These are phyloP conservation scores for Crucibulum cyathiforme DNA, from an alignment of 1,284 basidiomycete species.

Conservation along the genomic window DNA sequence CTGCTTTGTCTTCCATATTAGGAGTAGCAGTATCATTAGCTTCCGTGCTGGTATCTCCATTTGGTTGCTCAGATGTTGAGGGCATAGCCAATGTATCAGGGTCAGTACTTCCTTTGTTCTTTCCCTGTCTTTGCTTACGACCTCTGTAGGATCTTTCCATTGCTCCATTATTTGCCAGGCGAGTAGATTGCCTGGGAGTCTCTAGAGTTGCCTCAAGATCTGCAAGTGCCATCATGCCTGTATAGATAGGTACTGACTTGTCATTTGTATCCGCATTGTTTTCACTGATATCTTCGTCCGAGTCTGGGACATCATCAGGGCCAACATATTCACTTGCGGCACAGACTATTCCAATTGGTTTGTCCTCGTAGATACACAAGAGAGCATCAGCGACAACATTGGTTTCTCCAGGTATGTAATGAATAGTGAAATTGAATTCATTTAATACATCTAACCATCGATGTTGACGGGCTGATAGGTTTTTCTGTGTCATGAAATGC, in stretches of 20 bases:
- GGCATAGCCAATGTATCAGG: too few relatives aligned
- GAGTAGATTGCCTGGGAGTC: neutral
- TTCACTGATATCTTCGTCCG: neutral
- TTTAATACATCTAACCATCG: slow-evolving; percentile 27
- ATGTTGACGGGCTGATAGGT: slow-evolving; percentile 26
- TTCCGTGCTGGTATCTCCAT: too few relatives aligned
- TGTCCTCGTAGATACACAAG: slow-evolving; percentile 39
- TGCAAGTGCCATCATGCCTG: neutral
- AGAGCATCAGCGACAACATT: slow-evolving; percentile 41
- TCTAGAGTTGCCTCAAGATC: neutral
- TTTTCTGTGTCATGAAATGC: slow-evolving; percentile 35
- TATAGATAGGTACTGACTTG: neutral
- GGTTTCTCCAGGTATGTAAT: slow-evolving; percentile 35
- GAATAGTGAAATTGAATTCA: slow-evolving; percentile 38
- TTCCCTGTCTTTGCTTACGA: too few relatives aligned
- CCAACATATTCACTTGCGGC: slow-evolving; percentile 26
- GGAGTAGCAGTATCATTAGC: too few relatives aligned
- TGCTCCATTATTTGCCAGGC: neutral
- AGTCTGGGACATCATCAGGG: slow-evolving; percentile 1
- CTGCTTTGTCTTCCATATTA: too few relatives aligned
- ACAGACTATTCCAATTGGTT: slow-evolving; percentile 26
- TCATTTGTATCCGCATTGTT: neutral
- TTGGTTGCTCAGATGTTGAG: too few relatives aligned
- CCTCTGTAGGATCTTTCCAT: too few relatives aligned
- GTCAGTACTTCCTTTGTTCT: too few relatives aligned